phyloP scores from a whole-genome alignment of 331 rosid genomes.

The Malus hybrid region DNA sequence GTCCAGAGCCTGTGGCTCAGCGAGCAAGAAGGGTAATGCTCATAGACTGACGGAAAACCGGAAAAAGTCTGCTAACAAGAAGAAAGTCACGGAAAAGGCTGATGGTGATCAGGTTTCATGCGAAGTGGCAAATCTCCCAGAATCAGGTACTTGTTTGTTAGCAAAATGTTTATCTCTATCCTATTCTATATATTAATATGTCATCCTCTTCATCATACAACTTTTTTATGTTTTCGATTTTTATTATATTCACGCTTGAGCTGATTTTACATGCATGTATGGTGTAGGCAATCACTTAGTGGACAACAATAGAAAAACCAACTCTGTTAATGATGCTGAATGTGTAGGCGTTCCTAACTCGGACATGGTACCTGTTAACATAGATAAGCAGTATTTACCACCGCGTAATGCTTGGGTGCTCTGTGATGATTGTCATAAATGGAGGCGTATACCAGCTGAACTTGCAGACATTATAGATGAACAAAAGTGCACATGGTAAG shows the following conservation, averaged over 20 bases:
- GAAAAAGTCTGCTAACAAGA: conserved; percentile 37
- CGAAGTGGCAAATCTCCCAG: conserved; percentile 37
- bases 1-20: conserved; percentile 49
- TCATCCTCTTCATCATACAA: neutral
- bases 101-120: conserved; percentile 18
- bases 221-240: neutral
- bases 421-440: conserved; percentile 88
- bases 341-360: conserved; percentile 24
- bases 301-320: conserved; percentile 31
- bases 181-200: neutral
- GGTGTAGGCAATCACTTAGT: conserved; percentile 35
- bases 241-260: neutral
- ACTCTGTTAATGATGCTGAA: conserved; percentile 22
- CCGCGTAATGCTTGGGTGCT: conserved; percentile 85
- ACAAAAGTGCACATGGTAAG: conserved; percentile 79
- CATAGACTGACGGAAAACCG: conserved; percentile 40
- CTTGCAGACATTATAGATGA: conserved; percentile 81
- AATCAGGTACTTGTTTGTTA: conserved; percentile 43
- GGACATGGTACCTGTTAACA: conserved; percentile 30
- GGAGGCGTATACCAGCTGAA: conserved; percentile 90
- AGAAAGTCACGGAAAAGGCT: conserved; percentile 37
- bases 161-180: neutral
- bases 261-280: conserved; percentile 21
- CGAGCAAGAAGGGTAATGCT: conserved; percentile 32
- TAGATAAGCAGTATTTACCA: conserved; percentile 46